These are phyloP conservation scores for Clavariopsis aquatica DNA, from an alignment of 495 filamentous ascomycete species.

Conservation along the genomic window DNA sequence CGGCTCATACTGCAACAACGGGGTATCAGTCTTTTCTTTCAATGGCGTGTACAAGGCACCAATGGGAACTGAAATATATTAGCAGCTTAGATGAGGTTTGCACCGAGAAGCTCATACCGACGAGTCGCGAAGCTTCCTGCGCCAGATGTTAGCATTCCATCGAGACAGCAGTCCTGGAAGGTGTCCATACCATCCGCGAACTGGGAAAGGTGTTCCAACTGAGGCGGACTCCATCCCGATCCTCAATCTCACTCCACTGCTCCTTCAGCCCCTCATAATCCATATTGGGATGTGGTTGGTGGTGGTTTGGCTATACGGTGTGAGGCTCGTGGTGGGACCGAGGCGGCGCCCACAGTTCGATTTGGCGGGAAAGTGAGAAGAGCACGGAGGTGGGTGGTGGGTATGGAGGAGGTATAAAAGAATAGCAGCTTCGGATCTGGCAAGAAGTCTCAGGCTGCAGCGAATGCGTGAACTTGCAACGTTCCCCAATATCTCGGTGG, in stretches of 20 bases:
- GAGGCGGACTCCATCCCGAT: conserved; percentile 92
- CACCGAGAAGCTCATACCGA: conserved; percentile 46
- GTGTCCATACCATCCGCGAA: conserved; percentile 81
- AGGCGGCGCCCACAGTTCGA: conserved; percentile 36
- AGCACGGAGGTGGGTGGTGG: neutral
- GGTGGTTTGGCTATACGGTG: conserved; percentile 11
- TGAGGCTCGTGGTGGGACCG: conserved; percentile 31
- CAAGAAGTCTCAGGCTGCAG: conserved; percentile 24
- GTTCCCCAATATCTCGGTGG: conserved; percentile 11
- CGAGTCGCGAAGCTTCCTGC: conserved; percentile 93
- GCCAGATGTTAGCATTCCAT: conserved; percentile 33
- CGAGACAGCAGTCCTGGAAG: neutral
- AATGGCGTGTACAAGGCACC: conserved; percentile 95
- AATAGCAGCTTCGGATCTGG: neutral
- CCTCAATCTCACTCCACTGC: conserved; percentile 95
- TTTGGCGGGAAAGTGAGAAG: conserved; percentile 9
- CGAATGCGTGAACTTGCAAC: conserved; percentile 27
- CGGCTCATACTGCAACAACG: conserved; percentile 92
- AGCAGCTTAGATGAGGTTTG: conserved; percentile 7
- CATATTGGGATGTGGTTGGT: conserved; percentile 37
- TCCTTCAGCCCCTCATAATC: conserved; percentile 87
- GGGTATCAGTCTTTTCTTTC: conserved; percentile 90
- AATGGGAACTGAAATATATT: conserved; percentile 67
- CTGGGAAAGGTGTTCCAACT: conserved; percentile 99
- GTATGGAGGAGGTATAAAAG: neutral